A percentile compares a stretch with the other conserved stretches of the same genome.
These are phyloP conservation scores for Candida xyloterini DNA, from an alignment of 805 yeast species.

Conservation along the genomic window DNA sequence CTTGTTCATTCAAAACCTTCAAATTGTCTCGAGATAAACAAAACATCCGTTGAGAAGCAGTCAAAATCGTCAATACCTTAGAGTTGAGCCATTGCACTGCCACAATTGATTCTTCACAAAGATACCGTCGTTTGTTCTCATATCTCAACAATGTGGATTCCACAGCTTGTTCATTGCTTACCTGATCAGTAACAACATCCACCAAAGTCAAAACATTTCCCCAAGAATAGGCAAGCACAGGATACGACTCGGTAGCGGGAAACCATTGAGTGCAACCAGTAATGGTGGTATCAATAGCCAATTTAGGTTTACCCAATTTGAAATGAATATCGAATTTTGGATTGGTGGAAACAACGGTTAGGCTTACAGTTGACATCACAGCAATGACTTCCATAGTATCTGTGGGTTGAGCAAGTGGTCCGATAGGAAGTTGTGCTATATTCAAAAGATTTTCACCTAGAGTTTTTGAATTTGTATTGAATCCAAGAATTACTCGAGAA, in stretches of 20 bases:
- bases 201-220: constrained; percentile 55
- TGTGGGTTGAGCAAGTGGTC: constrained; percentile 49
- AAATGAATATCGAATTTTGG: constrained; percentile 53
- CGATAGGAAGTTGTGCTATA: constrained; percentile 56
- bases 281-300: constrained; percentile 28
- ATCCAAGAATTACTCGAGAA: constrained; percentile 52
- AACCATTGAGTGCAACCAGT: constrained; percentile 61
- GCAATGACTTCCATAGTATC: constrained; percentile 62
- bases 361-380: constrained; percentile 47
- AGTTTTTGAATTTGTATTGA: constrained; percentile 44
- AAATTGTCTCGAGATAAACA: constrained; percentile 41
- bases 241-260: constrained; percentile 44
- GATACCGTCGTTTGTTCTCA: constrained; percentile 40
- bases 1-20: constrained; percentile 34
- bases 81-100: constrained; percentile 56
- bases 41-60: constrained; percentile 44
- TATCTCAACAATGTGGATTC: constrained; percentile 31
- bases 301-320: constrained; percentile 48
- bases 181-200: constrained; percentile 41
- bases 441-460: constrained; percentile 37
- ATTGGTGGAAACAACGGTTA: constrained; percentile 53
- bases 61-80: constrained; percentile 38
- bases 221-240: constrained; percentile 68
- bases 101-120: constrained; percentile 47
- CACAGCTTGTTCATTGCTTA: constrained; percentile 25